phyloP scores from a whole-genome alignment of 495 filamentous ascomycete species.

The Trichoderma gamsii region DNA sequence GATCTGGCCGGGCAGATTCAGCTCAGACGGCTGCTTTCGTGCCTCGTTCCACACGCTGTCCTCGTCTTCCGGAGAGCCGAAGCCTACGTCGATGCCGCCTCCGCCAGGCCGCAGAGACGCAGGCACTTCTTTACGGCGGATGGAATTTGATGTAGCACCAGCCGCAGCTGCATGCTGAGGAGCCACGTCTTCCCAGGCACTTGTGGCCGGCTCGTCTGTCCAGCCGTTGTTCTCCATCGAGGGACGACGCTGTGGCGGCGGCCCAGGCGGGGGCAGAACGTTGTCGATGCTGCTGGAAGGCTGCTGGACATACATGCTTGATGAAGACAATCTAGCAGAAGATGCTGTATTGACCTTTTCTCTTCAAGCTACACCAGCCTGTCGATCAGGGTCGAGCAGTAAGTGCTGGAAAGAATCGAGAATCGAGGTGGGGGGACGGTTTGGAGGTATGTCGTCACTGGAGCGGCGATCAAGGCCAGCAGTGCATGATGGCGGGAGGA shows the following conservation, averaged over 20 bases:
- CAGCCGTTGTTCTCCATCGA: not conserved
- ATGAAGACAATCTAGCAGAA: not conserved
- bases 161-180: not conserved
- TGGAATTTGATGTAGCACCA: not conserved
- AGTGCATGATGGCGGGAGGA: not conserved
- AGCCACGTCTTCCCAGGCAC: slow-evolving; percentile 8
- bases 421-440: not conserved
- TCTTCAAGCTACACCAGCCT: not conserved
- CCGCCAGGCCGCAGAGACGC: slow-evolving; percentile 23
- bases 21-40: not conserved
- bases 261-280: not conserved
- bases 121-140: slow-evolving; percentile 21
- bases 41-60: slow-evolving; percentile 25
- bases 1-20: slow-evolving; percentile 18
- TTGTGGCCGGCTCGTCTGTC: not conserved
- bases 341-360: not conserved
- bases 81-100: slow-evolving; percentile 14
- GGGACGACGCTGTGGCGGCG: not conserved
- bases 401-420: not conserved
- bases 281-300: not conserved
- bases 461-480: not conserved
- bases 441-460: slow-evolving; percentile 5
- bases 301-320: slow-evolving; percentile 1
- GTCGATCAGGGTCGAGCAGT: not conserved
- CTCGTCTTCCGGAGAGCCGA: slow-evolving; percentile 23